phyloP scores from a whole-genome alignment of 768 basidiomycete genomes.

The Cyclocybe cylindracea region DNA sequence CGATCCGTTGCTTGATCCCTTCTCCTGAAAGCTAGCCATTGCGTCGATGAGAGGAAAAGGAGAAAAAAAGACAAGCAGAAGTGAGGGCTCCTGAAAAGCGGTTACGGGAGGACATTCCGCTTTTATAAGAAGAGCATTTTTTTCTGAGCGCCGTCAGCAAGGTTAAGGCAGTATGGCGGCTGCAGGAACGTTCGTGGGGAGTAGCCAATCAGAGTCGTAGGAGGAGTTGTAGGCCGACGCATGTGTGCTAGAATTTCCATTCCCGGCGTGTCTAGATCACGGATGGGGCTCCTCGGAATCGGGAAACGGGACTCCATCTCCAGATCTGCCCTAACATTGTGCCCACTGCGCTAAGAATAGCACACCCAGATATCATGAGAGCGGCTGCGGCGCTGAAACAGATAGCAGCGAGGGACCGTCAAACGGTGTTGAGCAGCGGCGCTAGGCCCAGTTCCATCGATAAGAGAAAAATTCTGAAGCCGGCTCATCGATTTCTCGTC shows the following conservation, averaged over 20 bases:
- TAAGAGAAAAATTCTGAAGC: no score
- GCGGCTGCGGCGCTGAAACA: no score
- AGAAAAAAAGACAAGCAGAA: no score
- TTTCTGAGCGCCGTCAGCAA: no score
- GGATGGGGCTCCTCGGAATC: background rate
- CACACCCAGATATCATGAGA: no score
- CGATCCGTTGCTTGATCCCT: conserved; percentile 35
- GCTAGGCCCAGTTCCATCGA: no score
- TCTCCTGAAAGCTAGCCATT: conserved; percentile 41
- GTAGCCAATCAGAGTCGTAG: conserved; percentile 26
- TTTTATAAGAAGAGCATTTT: no score
- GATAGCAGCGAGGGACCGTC: no score
- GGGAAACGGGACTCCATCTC: background rate
- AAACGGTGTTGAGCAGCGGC: no score
- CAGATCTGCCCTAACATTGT: background rate
- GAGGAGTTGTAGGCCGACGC: background rate
- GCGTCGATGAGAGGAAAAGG: conserved; percentile 5
- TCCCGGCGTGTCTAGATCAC: background rate
- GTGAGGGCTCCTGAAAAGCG: no score
- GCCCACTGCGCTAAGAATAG: conserved; percentile 8
- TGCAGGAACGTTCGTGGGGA: conserved; percentile 33
- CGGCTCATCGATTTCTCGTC: background rate
- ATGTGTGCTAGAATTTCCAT: conserved; percentile 9
- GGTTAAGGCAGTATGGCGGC: background rate
- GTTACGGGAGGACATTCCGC: no score